Conservation (phyloP, 306 rosid species). For the Trifolium subterraneum region DNA sequence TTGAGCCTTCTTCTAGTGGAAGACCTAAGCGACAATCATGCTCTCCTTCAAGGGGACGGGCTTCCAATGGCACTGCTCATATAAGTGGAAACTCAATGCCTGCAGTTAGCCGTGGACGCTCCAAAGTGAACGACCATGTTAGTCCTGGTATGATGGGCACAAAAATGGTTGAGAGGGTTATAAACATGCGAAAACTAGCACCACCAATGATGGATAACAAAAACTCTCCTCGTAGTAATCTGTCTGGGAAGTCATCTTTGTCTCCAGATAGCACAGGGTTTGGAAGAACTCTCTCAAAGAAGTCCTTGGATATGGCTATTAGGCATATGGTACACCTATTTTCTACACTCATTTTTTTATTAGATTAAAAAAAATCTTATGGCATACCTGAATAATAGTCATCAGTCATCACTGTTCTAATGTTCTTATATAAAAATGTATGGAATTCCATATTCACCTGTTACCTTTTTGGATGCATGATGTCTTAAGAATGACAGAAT, state of each 20-base stretch:
- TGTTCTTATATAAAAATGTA: background rate
- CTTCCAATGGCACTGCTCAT: constrained; percentile 67
- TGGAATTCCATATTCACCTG: background rate
- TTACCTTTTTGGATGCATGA: constrained; percentile 9
- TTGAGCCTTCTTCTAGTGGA: constrained; percentile 76
- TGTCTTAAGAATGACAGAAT: background rate
- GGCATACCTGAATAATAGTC: constrained; percentile 22
- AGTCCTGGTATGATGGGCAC: constrained; percentile 84
- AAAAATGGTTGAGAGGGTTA: constrained; percentile 94
- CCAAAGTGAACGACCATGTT: constrained; percentile 78
- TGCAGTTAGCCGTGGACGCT: constrained; percentile 68
- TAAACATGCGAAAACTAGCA: constrained; percentile 86
- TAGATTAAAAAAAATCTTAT: constrained; percentile 27
- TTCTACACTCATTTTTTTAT: constrained; percentile 2
- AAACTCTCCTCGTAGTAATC: constrained; percentile 74
- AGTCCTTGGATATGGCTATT: constrained; percentile 96
- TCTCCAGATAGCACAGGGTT: constrained; percentile 93
- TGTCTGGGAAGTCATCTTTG: constrained; percentile 77
- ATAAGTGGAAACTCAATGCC: constrained; percentile 88
- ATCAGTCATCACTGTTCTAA: constrained; percentile 2
- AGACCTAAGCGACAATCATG: constrained; percentile 91
- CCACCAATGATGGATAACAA: constrained; percentile 91
- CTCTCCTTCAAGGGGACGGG: constrained; percentile 95
- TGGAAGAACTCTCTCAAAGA: constrained; percentile 95
- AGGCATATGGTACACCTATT: constrained; percentile 83